Base-by-base conservation (phyloP, 129 eudicot species). In the Centaurea solstitialis region DNA sequence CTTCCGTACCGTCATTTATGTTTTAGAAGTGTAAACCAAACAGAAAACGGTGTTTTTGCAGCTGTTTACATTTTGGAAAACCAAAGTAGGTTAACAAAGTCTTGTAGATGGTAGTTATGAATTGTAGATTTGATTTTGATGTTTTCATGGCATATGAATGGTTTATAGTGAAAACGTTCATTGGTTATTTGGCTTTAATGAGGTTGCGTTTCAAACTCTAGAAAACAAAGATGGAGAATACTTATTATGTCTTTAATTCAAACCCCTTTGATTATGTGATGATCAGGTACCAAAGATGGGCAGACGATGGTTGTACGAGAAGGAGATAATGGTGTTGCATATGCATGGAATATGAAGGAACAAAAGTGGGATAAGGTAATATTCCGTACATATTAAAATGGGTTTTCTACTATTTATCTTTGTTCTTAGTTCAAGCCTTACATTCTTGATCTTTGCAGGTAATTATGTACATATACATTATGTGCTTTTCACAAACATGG, bases 301-400 rank as follows among this genome's bases (percentile, higher is more conserved):
- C 99, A 96, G 82, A 96, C 99, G 38, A 89, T 89, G 81, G 85
- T 96, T 68, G 91, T 96, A 73, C 88, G 99, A 73, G 99, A 93
- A 89, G 99, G 99, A 28, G 99, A 96, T 80, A 96, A 93, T 83
- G 99, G 99, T 71, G 98, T 96, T 41, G 99, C 99, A 68, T 96
- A 96, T 85, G 80, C 97, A 2, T 96, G 99, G 99, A 93, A 91
- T 82, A 62, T 82, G 89, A 91, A 65, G 72, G 98, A 96, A 37
- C 90, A 84, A 68, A 89, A 84, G 80, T 96, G 99, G 99, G 99
- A 96, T 77, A 93, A 96, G 89, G 99, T 96, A 82, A 43, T 83
- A 22, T 22, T 57, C n/a, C 17, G 24, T 38, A 12, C 17, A 17
- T 67, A 30, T 68, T 59, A 57, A 53, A n/a, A 38, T 72, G 26